phyloP scores from a whole-genome alignment of 2,329 filamentous ascomycete species.

The Metarhizium rileyi region DNA sequence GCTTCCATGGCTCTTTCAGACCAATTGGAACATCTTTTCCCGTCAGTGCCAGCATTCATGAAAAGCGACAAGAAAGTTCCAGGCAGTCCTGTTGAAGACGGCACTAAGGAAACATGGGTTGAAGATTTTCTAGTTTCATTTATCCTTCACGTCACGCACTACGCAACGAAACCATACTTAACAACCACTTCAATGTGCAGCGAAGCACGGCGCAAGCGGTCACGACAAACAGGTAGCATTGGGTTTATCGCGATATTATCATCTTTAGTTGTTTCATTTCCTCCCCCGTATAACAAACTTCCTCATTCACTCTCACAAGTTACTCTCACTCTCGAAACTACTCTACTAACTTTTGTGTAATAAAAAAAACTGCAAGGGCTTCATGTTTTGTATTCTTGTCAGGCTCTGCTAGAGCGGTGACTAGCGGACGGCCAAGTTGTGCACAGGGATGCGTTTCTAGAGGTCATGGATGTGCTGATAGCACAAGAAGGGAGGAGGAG shows the following conservation, averaged over 20 bases:
- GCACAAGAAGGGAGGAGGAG: conserved; percentile 2
- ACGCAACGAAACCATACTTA: conserved; percentile 24
- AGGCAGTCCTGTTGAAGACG: background rate
- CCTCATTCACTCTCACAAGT: background rate
- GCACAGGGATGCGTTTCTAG: conserved; percentile 1
- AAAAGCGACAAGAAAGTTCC: background rate
- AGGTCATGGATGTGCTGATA: background rate
- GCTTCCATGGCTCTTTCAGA: background rate
- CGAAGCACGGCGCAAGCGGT: conserved; percentile 29
- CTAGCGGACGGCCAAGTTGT: background rate
- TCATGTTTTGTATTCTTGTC: background rate
- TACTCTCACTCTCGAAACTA: conserved; percentile 1
- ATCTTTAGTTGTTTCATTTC: conserved; percentile 19
- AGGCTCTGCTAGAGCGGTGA: background rate
- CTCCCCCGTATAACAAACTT: conserved; percentile 13
- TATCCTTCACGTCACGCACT: conserved; percentile 22
- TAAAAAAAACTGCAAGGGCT: background rate
- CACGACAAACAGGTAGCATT: conserved; percentile 26
- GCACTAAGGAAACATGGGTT: background rate
- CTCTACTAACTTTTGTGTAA: conserved; percentile 4
- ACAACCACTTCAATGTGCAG: conserved; percentile 25
- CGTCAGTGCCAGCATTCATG: background rate
- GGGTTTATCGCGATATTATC: conserved; percentile 17
- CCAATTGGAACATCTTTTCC: conserved; percentile 7
- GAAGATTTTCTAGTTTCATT: conserved; percentile 5